A percentile compares a stretch with the other conserved stretches of the same genome.
phyloP scores from a whole-genome alignment of 2,329 filamentous ascomycete genomes.

The Stachybotrys elegans region DNA sequence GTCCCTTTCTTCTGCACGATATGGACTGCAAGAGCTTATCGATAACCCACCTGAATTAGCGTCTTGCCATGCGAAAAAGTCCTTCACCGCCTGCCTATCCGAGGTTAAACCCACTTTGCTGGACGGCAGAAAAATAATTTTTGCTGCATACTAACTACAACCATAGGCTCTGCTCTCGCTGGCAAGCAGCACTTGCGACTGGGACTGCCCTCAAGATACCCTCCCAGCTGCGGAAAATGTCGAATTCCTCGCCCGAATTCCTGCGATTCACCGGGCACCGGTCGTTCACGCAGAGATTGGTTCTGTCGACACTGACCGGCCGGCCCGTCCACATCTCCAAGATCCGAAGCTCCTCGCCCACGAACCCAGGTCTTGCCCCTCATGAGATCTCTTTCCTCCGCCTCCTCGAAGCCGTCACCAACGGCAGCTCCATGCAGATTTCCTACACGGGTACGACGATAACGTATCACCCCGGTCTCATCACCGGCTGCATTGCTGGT shows the following conservation, averaged over 20 bases:
- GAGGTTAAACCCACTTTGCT: slow-evolving; percentile 9
- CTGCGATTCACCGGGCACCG: slow-evolving; percentile 81
- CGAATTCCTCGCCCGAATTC: slow-evolving; percentile 43
- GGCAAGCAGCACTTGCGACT: not conserved
- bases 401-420: slow-evolving; percentile 89
- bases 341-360: slow-evolving; percentile 82
- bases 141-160: too few species aligned
- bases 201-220: slow-evolving; percentile 15
- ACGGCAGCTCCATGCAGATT: slow-evolving; percentile 91
- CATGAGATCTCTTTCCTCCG: slow-evolving; percentile 95
- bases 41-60: slow-evolving; percentile 21
- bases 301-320: slow-evolving; percentile 87
- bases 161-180: too few species aligned
- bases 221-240: slow-evolving; percentile 31
- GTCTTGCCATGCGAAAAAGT: slow-evolving; percentile 4
- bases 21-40: slow-evolving; percentile 20
- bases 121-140: slow-evolving; percentile 33
- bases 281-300: slow-evolving; percentile 75
- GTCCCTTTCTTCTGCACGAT: too few species aligned
- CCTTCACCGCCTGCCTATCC: slow-evolving; percentile 24
- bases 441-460: slow-evolving; percentile 94
- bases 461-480: slow-evolving; percentile 85
- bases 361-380: slow-evolving; percentile 80
- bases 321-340: slow-evolving; percentile 86
- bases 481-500: slow-evolving; percentile 77